Base-by-base conservation (phyloP, 495 filamentous ascomycete genomes). In the Podospora pseudocomata region DNA sequence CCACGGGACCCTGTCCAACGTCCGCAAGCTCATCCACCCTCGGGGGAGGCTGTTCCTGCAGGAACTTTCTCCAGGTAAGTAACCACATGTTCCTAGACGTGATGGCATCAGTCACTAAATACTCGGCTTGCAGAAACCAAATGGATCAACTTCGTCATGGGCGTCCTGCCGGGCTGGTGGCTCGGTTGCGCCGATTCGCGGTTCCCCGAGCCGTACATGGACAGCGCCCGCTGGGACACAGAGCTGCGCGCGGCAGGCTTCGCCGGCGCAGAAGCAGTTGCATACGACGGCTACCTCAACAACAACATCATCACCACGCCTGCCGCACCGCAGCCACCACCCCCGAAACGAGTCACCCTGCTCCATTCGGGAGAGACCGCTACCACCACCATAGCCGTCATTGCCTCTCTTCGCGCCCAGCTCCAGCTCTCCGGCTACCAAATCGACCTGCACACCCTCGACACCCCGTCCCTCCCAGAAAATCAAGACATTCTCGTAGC, bases 131-230 rank as follows among this genome's bases (percentile, higher is more conserved):
- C 30, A 32, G 30, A 32, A 32, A 56, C 53, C 5, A 56, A 20
- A 56, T 56, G 15, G 15, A 20, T 20, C 19, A 20, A 56, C 53
- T 56, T 56, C 16, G 19, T 56, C 53, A 56, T 56, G 53, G 53
- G 53, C 19, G 16, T 56, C 16, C 19, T 56, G 16, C 16, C 15
- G 53, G 53, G 53, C 53, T 56, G 53, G 53, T 56, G 53, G 53
- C 16, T 18, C 19, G 53, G 53, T 18, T 4, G 15, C 53, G 19
- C 15, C 53, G 53, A 56, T 18, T 16, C 0, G 15, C 53, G 53
- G 77, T 5, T 65, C 67, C 11, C 72, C 76, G 55, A 62, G 71
- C 0, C 53, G 53, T 16, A 18, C 53, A 16, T 56, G 16, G 53
- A 56, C 53, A 20, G 19, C 15, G 53, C 53, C 15, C 16, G 53